phyloP scores from a whole-genome alignment of 495 filamentous ascomycete species.

The Aspergillus sclerotioniger region DNA sequence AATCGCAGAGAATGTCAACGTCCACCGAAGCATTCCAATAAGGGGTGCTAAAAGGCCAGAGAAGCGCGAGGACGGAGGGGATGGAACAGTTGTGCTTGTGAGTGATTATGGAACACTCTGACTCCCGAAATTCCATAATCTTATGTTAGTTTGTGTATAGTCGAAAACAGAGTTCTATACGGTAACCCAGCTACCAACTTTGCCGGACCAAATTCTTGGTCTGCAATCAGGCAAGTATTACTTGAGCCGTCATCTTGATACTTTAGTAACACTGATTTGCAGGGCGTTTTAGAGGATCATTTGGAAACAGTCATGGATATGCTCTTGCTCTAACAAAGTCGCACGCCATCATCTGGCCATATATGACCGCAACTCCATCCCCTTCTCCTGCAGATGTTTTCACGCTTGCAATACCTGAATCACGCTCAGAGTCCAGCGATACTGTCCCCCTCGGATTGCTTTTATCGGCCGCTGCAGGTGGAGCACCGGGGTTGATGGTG shows the following conservation, averaged over 20 bases:
- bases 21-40: constrained; percentile 55
- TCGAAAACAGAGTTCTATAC: constrained; percentile 84
- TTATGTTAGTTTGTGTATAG: constrained; percentile 44
- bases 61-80: constrained; percentile 42
- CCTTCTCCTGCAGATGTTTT: constrained; percentile 66
- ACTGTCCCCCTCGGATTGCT: constrained; percentile 77
- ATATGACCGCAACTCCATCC: constrained; percentile 52
- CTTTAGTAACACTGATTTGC: constrained; percentile 19
- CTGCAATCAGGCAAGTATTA: constrained; percentile 54
- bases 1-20: constrained; percentile 9
- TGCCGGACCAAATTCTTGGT: constrained; percentile 70
- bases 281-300: constrained; percentile 50
- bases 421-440: constrained; percentile 60
- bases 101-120: constrained; percentile 23
- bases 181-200: constrained; percentile 77
- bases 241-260: neutral
- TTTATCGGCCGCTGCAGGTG: constrained; percentile 68
- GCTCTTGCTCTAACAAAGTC: constrained; percentile 76
- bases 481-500: constrained; percentile 79
- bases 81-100: constrained; percentile 64
- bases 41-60: constrained; percentile 58
- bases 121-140: constrained; percentile 5
- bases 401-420: constrained; percentile 70
- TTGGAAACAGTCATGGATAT: constrained; percentile 64
- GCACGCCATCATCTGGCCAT: constrained; percentile 86